Conservation (phyloP, 2,329 filamentous ascomycete genomes). For the Xylaria multiplex region DNA sequence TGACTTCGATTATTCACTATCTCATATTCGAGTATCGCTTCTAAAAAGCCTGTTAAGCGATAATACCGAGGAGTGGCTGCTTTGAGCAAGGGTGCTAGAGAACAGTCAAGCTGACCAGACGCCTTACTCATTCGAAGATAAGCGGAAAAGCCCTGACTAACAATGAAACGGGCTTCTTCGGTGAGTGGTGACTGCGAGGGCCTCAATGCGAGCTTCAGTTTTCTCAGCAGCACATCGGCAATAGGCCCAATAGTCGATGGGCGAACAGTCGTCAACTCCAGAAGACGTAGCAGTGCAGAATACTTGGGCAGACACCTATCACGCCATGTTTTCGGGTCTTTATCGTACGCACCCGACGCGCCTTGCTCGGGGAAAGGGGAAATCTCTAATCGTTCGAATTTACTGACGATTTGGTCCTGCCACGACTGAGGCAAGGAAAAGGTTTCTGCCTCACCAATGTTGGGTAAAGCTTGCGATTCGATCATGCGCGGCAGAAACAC, state of each 20-base stretch:
- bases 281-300: constrained; percentile 71
- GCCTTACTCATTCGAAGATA: constrained; percentile 74
- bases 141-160: constrained; percentile 78
- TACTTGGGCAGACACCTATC: constrained; percentile 74
- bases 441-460: constrained; percentile 61
- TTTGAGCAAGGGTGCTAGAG: constrained; percentile 72
- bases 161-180: constrained; percentile 76
- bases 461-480: constrained; percentile 63
- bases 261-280: constrained; percentile 70
- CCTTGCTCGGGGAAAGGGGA: constrained; percentile 73
- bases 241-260: constrained; percentile 74
- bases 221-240: constrained; percentile 71
- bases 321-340: constrained; percentile 70
- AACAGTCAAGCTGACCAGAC: constrained; percentile 65
- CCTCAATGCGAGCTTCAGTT: constrained; percentile 71
- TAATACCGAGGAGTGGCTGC: constrained; percentile 74
- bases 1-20: constrained; percentile 40
- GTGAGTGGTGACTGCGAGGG: constrained; percentile 68
- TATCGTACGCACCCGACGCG: constrained; percentile 61
- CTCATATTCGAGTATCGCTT: constrained; percentile 69
- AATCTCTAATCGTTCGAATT: constrained; percentile 72
- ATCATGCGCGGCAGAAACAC: constrained; percentile 74
- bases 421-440: constrained; percentile 71
- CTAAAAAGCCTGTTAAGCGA: constrained; percentile 72
- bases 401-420: constrained; percentile 77